A percentile compares a stretch with the other conserved stretches of the same genome.
These are phyloP conservation scores for Talaromyces adpressus DNA, from an alignment of 495 filamentous ascomycete species.

Conservation along the genomic window DNA sequence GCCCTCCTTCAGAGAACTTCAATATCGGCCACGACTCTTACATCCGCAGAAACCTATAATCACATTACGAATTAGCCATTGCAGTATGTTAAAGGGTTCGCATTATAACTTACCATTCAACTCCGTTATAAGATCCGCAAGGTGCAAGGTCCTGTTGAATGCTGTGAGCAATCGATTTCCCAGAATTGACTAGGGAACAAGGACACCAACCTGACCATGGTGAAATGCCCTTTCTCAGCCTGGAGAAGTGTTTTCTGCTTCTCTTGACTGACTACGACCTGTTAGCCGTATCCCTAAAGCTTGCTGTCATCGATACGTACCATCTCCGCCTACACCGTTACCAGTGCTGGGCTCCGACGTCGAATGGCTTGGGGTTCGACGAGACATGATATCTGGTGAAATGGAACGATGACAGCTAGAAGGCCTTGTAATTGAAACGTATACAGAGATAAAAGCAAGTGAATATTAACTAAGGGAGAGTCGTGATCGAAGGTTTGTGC, in stretches of 20 bases:
- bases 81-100: not conserved
- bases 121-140: slow-evolving; percentile 93
- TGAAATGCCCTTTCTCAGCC: slow-evolving; percentile 70
- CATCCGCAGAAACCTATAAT: slow-evolving; percentile 47
- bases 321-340: slow-evolving; percentile 32
- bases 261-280: slow-evolving; percentile 50
- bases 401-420: slow-evolving; percentile 9
- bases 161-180: slow-evolving; percentile 13
- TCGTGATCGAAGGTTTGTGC: not conserved
- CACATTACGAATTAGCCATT: slow-evolving; percentile 1
- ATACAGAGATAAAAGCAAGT: not conserved
- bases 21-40: too few relatives aligned
- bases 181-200: not conserved
- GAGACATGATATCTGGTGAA: slow-evolving; percentile 32
- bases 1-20: too few relatives aligned
- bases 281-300: slow-evolving; percentile 15
- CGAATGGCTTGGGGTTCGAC: slow-evolving; percentile 35
- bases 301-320: slow-evolving; percentile 22
- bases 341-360: slow-evolving; percentile 26
- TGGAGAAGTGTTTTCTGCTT: slow-evolving; percentile 83
- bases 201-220: slow-evolving; percentile 54
- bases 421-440: slow-evolving; percentile 1
- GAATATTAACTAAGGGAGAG: not conserved
- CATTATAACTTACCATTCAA: slow-evolving; percentile 63
- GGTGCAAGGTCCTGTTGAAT: slow-evolving; percentile 65